A percentile compares a stretch with the other conserved stretches of the same genome.
phyloP scores from a whole-genome alignment of 805 yeast species.

The Blastobotrys mokoenaii region DNA sequence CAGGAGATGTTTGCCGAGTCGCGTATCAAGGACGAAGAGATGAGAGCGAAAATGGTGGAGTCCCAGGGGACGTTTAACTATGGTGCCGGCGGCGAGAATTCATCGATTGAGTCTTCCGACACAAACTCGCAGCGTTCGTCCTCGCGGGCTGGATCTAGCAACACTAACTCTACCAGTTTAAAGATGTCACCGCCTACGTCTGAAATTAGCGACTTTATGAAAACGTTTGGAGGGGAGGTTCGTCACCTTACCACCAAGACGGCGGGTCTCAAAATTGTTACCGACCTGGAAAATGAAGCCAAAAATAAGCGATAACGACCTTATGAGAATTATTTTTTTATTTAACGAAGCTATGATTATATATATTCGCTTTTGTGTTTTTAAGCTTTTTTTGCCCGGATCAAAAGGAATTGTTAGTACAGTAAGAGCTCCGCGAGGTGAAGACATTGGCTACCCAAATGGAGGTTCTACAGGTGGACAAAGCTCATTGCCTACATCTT shows the following conservation, averaged over 20 bases:
- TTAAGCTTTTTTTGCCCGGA: background rate
- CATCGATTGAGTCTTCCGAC: background rate
- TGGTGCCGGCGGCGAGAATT: no score
- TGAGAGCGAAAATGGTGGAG: constrained; percentile 18
- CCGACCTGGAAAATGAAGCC: constrained; percentile 13
- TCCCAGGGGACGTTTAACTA: no score
- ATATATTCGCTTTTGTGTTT: background rate
- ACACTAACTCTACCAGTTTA: constrained; percentile 15
- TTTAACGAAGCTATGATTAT: background rate
- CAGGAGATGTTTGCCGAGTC: constrained; percentile 80
- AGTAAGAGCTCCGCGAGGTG: no score
- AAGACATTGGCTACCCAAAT: no score
- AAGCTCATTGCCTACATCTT: no score
- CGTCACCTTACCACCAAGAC: constrained; percentile 18
- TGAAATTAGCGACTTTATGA: constrained; percentile 1
- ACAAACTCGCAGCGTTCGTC: constrained; percentile 14
- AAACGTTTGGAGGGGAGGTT: constrained; percentile 7
- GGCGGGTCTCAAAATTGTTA: constrained; percentile 18
- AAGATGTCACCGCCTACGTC: constrained; percentile 7
- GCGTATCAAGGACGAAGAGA: constrained; percentile 18
- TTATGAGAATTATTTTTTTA: background rate
- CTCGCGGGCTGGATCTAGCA: constrained; percentile 17
- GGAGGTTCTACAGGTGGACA: no score
- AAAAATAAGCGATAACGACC: background rate
- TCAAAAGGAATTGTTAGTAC: no score